Conservation (phyloP, 2,329 filamentous ascomycete species). For the Akanthomyces muscarius region DNA sequence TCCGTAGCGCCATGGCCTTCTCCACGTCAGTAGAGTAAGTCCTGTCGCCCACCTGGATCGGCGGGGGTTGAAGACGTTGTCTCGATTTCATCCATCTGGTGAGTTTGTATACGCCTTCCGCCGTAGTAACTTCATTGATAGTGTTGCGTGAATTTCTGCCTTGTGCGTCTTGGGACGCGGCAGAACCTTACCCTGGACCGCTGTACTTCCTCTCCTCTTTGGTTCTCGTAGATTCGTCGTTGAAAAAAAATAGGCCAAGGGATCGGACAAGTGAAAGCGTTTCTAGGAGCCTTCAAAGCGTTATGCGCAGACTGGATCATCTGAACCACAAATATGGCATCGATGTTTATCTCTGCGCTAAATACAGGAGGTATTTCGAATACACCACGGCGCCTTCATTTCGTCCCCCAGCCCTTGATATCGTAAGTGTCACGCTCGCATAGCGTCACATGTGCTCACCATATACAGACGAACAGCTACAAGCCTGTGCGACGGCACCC, state of each 20-base stretch:
- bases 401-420: not conserved
- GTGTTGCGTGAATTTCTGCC: not conserved
- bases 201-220: conserved; percentile 6
- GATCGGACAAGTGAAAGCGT: too few species aligned
- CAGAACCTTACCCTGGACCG: not conserved
- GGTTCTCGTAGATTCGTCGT: conserved; percentile 5
- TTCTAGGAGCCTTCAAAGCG: too few species aligned
- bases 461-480: not conserved
- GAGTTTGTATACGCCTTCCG: too few species aligned
- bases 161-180: not conserved
- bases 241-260: too few species aligned
- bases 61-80: too few species aligned
- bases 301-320: too few species aligned
- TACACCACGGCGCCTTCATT: not conserved
- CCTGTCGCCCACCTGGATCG: too few species aligned
- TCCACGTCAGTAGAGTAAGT: conserved; percentile 10
- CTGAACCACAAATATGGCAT: not conserved
- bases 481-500: not conserved
- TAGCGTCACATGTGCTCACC: not conserved
- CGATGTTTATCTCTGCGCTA: not conserved
- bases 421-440: not conserved
- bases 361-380: not conserved
- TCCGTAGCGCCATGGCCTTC: conserved; percentile 6
- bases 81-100: too few species aligned
- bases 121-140: too few species aligned